These are phyloP conservation scores for Dendrothele bispora DNA, from an alignment of 768 basidiomycete genomes.

Conservation along the genomic window DNA sequence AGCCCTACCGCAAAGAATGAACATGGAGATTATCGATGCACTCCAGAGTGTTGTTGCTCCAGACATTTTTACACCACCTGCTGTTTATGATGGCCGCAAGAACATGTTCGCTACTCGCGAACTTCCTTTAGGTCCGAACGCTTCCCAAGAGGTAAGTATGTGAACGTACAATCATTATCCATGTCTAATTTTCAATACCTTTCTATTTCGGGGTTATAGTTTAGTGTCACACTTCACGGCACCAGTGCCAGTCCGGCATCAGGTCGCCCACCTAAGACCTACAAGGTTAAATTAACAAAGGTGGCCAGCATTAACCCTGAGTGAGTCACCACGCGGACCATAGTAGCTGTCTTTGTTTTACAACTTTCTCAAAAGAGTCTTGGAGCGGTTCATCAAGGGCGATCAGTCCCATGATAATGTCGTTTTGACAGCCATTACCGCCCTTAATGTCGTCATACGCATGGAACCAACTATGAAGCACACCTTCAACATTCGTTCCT, in stretches of 20 bases:
- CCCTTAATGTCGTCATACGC: constrained; percentile 72
- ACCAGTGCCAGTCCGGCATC: too few species aligned
- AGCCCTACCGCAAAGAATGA: constrained; percentile 44
- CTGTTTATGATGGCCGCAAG: constrained; percentile 59
- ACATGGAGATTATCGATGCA: constrained; percentile 46
- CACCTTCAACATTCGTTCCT: constrained; percentile 74
- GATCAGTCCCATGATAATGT: constrained; percentile 66
- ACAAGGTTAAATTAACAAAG: constrained; percentile 53
- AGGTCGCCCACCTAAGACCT: constrained; percentile 53
- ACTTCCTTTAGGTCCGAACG: constrained; percentile 55
- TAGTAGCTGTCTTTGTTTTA: constrained; percentile 2
- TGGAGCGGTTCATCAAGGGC: constrained; percentile 62
- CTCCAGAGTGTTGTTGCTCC: constrained; percentile 46
- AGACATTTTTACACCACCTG: constrained; percentile 48
- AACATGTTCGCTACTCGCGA: constrained; percentile 57
- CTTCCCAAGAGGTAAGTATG: constrained; percentile 54
- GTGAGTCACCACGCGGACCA: constrained; percentile 23
- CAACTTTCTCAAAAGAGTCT: constrained; percentile 59
- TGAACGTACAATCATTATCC: too few species aligned
- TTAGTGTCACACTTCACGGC: too few species aligned
- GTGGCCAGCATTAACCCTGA: constrained; percentile 57
- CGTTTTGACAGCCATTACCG: constrained; percentile 65
- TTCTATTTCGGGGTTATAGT: too few species aligned
- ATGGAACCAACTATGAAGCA: constrained; percentile 70
- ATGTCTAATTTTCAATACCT: too few species aligned